Evolutionary conservation across 495 filamentous ascomycete genomes (phyloP), one percentile per base, ranked within the genome.

Genomic region (Penicillium nucicola): DNA sequence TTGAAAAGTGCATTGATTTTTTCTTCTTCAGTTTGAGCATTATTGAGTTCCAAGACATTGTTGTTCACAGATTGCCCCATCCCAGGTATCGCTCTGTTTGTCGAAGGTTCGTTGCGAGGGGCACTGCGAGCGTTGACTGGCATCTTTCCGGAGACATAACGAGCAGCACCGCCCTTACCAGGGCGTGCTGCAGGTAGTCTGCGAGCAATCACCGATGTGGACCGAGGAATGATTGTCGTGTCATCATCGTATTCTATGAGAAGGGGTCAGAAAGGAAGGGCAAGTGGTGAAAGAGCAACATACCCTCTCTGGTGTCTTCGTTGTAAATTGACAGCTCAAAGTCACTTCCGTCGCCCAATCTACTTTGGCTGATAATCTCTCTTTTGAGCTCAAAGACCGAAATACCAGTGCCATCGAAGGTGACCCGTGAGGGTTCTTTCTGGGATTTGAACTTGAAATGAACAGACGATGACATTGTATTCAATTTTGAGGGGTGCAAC

Each of bases 361-460:
- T 88, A 75, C 87, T 92, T 73, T 89, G 85, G 60, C 82, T 80
- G 72, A 99, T 99, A 65, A 99, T 99, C 70, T 96, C 92, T 72
- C 92, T 84, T 72, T 99, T 99, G 64, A 97, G 73, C 69, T 97
- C 93, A 75, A 97, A 99, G 60, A 97, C 93, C 48, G 93, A 95
- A 54, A 99, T 96, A 72, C 89, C 89, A 60, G 93, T 97, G 64
- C 93, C 93, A 75, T 99, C 93, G 74, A 99, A 99, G 60, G 89
- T 86, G 52, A 99, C 89, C 65, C 91, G 80, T 18, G 89, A 87
- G 47, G 92, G 89, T 68, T 97, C 95, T 73, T 92, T 96, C 67
- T 93, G 89, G 50, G 92, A 97, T 79, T 97, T 97, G 87, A 97
- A 99, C 76, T 95, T 96, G 87, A 96, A 97, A 76, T 96, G 97